phyloP scores from a whole-genome alignment of 805 yeast species.

The Candida endomychidarum region DNA sequence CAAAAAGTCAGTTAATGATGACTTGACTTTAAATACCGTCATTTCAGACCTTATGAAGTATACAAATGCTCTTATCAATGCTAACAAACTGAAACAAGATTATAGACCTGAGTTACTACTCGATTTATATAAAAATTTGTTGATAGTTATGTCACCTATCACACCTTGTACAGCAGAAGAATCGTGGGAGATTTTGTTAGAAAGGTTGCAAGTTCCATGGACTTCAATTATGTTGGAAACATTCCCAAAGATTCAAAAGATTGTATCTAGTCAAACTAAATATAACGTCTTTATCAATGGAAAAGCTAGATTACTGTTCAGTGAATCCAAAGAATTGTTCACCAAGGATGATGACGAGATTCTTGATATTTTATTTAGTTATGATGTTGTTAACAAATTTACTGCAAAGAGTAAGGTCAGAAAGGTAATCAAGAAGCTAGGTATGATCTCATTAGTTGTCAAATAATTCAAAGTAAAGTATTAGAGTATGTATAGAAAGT shows the following conservation, averaged over 20 bases:
- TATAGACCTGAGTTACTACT: constrained; percentile 44
- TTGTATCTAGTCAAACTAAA: constrained; percentile 37
- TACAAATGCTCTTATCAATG: constrained; percentile 49
- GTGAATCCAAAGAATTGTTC: constrained; percentile 34
- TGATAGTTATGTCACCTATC: constrained; percentile 74
- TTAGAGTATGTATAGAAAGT: constrained; percentile 1
- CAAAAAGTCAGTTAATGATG: constrained; percentile 56
- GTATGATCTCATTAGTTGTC: constrained; percentile 36
- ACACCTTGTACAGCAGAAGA: constrained; percentile 84
- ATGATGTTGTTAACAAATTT: constrained; percentile 42
- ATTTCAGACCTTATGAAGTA: constrained; percentile 88
- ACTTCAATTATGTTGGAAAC: constrained; percentile 50
- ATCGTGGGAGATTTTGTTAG: constrained; percentile 56
- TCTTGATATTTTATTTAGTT: constrained; percentile 31
- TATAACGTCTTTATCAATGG: constrained; percentile 76
- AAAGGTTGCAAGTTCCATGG: constrained; percentile 28
- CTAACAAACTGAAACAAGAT: constrained; percentile 28
- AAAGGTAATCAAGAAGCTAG: constrained; percentile 56
- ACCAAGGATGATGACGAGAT: constrained; percentile 34
- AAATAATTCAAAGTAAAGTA: background rate
- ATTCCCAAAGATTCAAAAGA: constrained; percentile 62
- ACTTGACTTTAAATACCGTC: constrained; percentile 74
- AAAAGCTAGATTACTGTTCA: constrained; percentile 52
- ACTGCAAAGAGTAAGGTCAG: constrained; percentile 43
- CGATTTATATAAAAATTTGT: constrained; percentile 51